Conservation (phyloP, 148 eudicot species). For the Amaranthus hypochondriacus region DNA sequence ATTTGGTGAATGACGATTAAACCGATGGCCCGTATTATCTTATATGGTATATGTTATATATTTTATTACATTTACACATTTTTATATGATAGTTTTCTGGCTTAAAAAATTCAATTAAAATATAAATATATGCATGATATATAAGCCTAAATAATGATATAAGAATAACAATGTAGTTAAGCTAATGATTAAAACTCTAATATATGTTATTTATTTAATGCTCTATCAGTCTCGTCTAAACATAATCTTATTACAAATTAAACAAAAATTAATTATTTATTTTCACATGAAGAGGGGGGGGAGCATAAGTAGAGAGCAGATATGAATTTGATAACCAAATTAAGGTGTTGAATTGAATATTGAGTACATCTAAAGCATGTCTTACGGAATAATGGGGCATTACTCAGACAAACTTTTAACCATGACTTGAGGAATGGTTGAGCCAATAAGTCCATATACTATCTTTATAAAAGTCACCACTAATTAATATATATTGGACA, state of each 20-base stretch:
- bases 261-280: neutral
- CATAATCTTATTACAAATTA: neutral
- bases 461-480: neutral
- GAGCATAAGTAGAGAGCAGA: neutral
- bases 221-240: neutral
- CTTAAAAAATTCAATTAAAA: too few species aligned
- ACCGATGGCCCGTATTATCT: too few species aligned
- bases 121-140: too few species aligned
- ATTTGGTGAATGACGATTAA: too few species aligned
- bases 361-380: neutral
- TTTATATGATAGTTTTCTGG: too few species aligned
- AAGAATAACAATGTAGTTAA: too few species aligned
- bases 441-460: neutral
- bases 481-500: neutral
- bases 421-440: neutral
- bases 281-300: neutral
- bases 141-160: too few species aligned
- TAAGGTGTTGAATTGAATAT: slow-evolving; percentile 7
- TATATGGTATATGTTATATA: too few species aligned
- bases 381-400: slow-evolving; percentile 7
- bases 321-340: neutral
- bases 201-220: too few species aligned
- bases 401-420: neutral
- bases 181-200: too few species aligned
- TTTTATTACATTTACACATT: too few species aligned